Base-by-base conservation (phyloP, 345 rosid genomes). In the Toxicodendron radicans region DNA sequence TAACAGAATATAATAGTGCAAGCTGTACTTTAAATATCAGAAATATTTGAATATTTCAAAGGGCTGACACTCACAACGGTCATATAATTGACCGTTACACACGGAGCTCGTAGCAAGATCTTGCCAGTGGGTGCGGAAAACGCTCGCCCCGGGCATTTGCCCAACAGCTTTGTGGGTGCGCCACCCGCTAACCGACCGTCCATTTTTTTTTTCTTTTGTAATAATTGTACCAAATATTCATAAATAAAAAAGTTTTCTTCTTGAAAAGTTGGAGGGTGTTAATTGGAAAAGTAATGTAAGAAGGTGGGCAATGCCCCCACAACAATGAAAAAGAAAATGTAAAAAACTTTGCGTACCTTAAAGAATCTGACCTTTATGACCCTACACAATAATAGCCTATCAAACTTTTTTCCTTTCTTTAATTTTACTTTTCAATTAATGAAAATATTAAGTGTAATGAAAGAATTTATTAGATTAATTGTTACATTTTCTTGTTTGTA, bases 1-100 rank as follows among this genome's bases (percentile, higher is more conserved):
- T 13, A 57, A 13, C 56, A 13, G 16, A 71, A 32, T 61, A 4
- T 5, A 32, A 33, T 32, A 14, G 6, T 0, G 10, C 49, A 33
- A 21, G 30, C n/a, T 27, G 66, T 7, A n/a, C 58, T 46, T 46
- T 0, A 38, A 14, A 2, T 58, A 67, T 56, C 68, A 33, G 66
- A 64, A 10, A 46, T 20, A 18, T 68, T 65, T 73, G 16, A 78
- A 80, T 78, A 78, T 79, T 75, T 72, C 35, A 73, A 58, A 9
- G 27, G 21, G 14, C 23, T 11, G 35, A 23, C 35, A 11, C 66
- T 13, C 32, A 33, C 76, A 83, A 83, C 86, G 88, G 86, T 85
- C 82, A 79, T 71, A 81, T 65, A 38, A 72, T 10, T 58, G 81
- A 85, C 86, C 88, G 88, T 85, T 83, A 53, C 76, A 4, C 74